These are phyloP conservation scores for Sinapis alba DNA, from an alignment of 441 rosid species.

Conservation along the genomic window DNA sequence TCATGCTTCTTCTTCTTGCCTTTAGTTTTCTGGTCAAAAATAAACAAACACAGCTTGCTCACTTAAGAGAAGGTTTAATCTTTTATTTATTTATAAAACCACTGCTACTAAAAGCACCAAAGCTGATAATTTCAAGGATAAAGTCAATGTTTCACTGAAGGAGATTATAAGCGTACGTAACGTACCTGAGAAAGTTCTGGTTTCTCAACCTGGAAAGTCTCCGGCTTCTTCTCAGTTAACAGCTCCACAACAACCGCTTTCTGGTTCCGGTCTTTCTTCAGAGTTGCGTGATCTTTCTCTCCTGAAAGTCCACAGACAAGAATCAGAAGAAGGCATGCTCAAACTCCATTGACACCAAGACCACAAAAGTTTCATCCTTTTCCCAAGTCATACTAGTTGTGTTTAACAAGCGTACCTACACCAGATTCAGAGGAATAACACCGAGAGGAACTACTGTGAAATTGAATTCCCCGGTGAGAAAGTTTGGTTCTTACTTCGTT, in stretches of 20 bases:
- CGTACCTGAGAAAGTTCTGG: slow-evolving; percentile 12
- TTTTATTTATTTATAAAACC: not conserved
- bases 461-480: not conserved
- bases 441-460: slow-evolving; percentile 2
- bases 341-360: not conserved
- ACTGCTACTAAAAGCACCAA: not conserved
- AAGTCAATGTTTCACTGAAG: not conserved
- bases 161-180: not conserved
- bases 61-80: not conserved
- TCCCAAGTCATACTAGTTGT: not conserved
- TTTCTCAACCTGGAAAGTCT: not conserved
- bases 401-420: slow-evolving; percentile 23
- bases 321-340: not conserved
- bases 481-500: slow-evolving; percentile 15
- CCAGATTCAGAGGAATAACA: slow-evolving; percentile 9
- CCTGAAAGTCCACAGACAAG: slow-evolving; percentile 7
- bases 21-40: not conserved
- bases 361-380: not conserved
- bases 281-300: not conserved
- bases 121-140: not conserved
- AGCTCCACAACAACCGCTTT: not conserved
- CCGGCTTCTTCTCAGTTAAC: not conserved
- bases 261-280: not conserved
- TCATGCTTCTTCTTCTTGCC: slow-evolving; percentile 2
- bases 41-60: not conserved